Evolutionary conservation across 495 filamentous ascomycete species (phyloP).

Genomic region (Oidiodendron maius): DNA sequence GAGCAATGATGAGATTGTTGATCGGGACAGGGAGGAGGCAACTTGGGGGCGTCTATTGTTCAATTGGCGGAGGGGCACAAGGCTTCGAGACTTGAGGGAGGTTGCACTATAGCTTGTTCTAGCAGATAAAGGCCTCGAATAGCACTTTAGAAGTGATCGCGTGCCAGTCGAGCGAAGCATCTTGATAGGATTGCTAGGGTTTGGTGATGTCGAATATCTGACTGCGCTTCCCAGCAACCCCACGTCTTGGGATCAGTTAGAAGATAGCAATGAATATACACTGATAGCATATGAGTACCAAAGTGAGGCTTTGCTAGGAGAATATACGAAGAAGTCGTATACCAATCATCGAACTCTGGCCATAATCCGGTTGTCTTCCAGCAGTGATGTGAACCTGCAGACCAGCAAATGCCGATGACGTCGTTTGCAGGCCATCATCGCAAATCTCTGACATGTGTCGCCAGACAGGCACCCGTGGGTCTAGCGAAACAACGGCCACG

Average conservation of each 20-base stretch:
- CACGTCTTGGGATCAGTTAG: not conserved
- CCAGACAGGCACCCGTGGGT: no score
- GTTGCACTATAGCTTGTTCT: conserved; percentile 19
- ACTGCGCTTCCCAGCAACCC: conserved; percentile 20
- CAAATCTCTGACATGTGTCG: no score
- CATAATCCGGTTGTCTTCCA: no score
- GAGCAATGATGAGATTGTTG: conserved; percentile 17
- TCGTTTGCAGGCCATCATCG: no score
- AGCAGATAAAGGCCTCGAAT: conserved; percentile 18
- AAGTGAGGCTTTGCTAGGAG: no score
- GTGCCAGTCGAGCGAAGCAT: conserved; percentile 33
- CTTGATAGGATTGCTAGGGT: no score
- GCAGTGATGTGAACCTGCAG: no score
- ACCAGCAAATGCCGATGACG: no score
- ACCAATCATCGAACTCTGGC: no score
- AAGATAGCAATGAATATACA: not conserved
- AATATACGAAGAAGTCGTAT: no score
- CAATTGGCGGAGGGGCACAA: conserved; percentile 10
- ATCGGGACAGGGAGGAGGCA: conserved; percentile 3
- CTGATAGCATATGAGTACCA: not conserved
- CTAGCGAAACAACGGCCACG: no score
- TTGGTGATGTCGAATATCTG: conserved; percentile 12
- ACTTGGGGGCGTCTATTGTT: conserved; percentile 14
- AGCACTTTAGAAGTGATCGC: conserved; percentile 25
- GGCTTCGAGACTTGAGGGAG: conserved; percentile 13